phyloP scores from a whole-genome alignment of 2,329 filamentous ascomycete species.

The Verticillium klebahnii region DNA sequence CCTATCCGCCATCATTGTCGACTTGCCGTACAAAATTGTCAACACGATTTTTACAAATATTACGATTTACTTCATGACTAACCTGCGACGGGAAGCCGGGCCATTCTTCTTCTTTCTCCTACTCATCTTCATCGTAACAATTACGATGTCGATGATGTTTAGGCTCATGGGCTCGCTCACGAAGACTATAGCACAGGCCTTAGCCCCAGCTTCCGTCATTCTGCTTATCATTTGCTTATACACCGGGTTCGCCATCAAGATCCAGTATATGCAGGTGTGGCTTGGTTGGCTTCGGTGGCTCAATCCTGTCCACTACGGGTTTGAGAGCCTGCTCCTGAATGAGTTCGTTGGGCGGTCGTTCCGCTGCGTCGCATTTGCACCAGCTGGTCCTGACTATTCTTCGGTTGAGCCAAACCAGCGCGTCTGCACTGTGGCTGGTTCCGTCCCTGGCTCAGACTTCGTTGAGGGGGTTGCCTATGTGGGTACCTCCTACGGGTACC shows the following conservation, averaged over 20 bases:
- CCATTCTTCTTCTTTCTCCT: constrained; percentile 61
- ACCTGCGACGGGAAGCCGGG: constrained; percentile 19
- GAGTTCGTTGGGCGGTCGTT: constrained; percentile 9
- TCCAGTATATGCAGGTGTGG: constrained; percentile 6
- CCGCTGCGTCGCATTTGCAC: constrained; percentile 5
- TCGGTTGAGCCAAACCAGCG: background rate
- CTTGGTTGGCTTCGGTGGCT: constrained; percentile 6
- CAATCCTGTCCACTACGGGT: constrained; percentile 8
- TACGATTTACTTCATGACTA: constrained; percentile 27
- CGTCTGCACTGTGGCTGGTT: background rate
- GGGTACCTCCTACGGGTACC: constrained; percentile 3
- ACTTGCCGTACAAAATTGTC: constrained; percentile 40
- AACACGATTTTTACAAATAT: constrained; percentile 49
- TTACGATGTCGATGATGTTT: constrained; percentile 60
- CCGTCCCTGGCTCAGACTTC: background rate
- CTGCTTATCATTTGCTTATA: constrained; percentile 6
- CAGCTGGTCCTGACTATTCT: background rate
- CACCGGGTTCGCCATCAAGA: constrained; percentile 9
- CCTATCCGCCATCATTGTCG: constrained; percentile 33
- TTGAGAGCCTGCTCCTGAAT: constrained; percentile 10
- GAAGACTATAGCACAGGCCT: constrained; percentile 29
- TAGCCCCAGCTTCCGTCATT: constrained; percentile 6
- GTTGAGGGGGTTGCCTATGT: constrained; percentile 8
- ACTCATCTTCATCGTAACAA: constrained; percentile 53
- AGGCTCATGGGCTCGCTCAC: constrained; percentile 62